Base-by-base conservation (phyloP, 305 asterid species). In the Fraxinus ornus region DNA sequence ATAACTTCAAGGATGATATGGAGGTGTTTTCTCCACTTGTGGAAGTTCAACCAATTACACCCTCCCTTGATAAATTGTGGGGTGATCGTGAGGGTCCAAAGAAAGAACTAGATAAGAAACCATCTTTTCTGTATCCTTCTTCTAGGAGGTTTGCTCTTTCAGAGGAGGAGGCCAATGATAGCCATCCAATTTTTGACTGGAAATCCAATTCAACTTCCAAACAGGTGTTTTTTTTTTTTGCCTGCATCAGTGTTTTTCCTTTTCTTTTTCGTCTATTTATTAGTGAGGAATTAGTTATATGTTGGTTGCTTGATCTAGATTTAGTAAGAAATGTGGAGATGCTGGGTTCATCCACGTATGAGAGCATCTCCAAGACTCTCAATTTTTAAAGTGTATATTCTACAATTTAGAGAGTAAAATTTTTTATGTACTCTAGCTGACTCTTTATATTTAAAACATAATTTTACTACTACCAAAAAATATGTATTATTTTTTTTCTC, bases 1-100 rank as follows among this genome's bases (percentile, higher is more conserved):
- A 87, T 86, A 91, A 94, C 89, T 86, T 92, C 87, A 94, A 94
- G 91, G 98, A 96, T 92, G 99, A 96, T 83, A 94, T 96, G 98
- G 97, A 96, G 82, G 95, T 96, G 80, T 96, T 96, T 86, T 96
- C 99, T 81, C 98, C 98, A 57, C 92, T 96, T 33, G 94, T 91
- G 82, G 98, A 96, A 85, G 97, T 94, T 82, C 97, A 94, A 89
- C 97, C 98, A 78, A 87, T 96, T 64, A 94, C 99, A 68, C 98
- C 98, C 78, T 90, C 97, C 80, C 89, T 94, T 82, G 94, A 96
- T 82, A 94, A 91, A 84, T 75, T 92, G 81, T 96, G 97, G 98
- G 93, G 86, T 81, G 90, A 86, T 79, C 91, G 80, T 82, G 97
- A 85, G 36, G 90, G 87, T 75, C 21, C 88, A 81, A 94, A 92